Evolutionary conservation across 2,329 filamentous ascomycete species (phyloP), one percentile per base, ranked within the genome.

Genomic region (Daldinia sp.): DNA sequence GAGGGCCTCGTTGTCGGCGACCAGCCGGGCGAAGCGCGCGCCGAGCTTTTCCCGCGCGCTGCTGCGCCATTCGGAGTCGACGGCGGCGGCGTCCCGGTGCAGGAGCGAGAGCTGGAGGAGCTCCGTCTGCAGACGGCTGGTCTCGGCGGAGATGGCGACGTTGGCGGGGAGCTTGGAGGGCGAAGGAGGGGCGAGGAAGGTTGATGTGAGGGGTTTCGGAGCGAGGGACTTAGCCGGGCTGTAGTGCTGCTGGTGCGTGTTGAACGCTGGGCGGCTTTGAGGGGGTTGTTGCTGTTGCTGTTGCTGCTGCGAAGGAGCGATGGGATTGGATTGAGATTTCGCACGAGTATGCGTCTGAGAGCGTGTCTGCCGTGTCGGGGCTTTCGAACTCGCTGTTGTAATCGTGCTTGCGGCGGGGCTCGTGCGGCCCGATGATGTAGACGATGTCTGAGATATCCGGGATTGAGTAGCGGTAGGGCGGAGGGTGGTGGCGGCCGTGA

Each of bases 161-260:
- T 90, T 90, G 73, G 85, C 82, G 4, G 89, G 87, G 2, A 87
- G 82, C 73, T 90, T 89, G 33, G 86, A 87, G 0, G 89, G 88
- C 2, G 88, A 87, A 0, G 88, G 86, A 0, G 88, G 87, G 18
- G 86, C 87, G 50, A 90, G 84, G 78, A 83, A 85, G 44, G 84
- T 82, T 13, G 87, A 81, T 0, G 87, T 87, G n/a, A 88, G 81
- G 4, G 89, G 88, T 68, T 92, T 92, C 0, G 89, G 87, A 0
- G 86, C 84, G 7, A 83, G 80, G 3, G 82, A 83, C 74, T 91
- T 91, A 50, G 87, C 86, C 0, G 90, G 90, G 30, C 88, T 90
- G 80, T 87, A 91, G 79, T 91, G 88, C 72, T 92, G 89, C 72
- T 92, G 89, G 42, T 88, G 84, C 0, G 86, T 90, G 54, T 83